A percentile compares a stretch with the other conserved stretches of the same genome.
Evolutionary conservation across 163 green algal genomes (phyloP).

Genomic region (Scenedesmus sp.): DNA sequence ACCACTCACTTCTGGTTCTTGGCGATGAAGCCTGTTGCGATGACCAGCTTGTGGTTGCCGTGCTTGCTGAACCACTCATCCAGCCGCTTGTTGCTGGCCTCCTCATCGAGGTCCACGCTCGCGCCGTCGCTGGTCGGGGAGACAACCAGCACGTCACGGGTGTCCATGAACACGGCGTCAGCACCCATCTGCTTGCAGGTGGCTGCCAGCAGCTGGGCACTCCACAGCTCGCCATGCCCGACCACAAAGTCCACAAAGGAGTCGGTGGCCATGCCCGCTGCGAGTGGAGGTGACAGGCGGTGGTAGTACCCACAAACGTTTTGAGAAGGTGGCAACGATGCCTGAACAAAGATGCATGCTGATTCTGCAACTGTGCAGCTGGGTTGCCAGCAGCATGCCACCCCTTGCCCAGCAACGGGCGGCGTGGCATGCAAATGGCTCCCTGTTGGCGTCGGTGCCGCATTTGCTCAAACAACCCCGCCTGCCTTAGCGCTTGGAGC

Average conservation of each 20-base stretch:
- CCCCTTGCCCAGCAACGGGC: too few species aligned
- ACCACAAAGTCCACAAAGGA: conserved; percentile 98
- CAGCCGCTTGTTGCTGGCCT: conserved; percentile 71
- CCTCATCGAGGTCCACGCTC: conserved; percentile 93
- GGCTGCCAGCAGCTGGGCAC: conserved; percentile 85
- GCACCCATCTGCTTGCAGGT: conserved; percentile 73
- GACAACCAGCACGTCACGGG: conserved; percentile 94
- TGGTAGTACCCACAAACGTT: not conserved
- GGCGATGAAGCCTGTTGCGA: conserved; percentile 96
- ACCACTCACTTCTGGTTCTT: conserved; percentile 71
- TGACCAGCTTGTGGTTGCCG: conserved; percentile 68
- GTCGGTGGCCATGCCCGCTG: conserved; percentile 92
- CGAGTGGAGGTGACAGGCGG: not conserved
- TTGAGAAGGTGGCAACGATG: not conserved
- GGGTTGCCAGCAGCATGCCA: not conserved
- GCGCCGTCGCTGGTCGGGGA: conserved; percentile 84
- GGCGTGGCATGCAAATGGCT: too few species aligned
- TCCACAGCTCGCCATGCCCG: conserved; percentile 98
- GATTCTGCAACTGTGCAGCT: too few species aligned
- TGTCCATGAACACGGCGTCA: conserved; percentile 90
- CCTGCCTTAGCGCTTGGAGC: too few species aligned
- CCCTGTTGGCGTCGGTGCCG: too few species aligned
- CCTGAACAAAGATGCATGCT: too few species aligned
- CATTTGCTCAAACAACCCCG: too few species aligned
- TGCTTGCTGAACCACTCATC: conserved; percentile 75